These are phyloP conservation scores for Carallia brachiata DNA, from an alignment of 345 rosid genomes.

Conservation along the genomic window DNA sequence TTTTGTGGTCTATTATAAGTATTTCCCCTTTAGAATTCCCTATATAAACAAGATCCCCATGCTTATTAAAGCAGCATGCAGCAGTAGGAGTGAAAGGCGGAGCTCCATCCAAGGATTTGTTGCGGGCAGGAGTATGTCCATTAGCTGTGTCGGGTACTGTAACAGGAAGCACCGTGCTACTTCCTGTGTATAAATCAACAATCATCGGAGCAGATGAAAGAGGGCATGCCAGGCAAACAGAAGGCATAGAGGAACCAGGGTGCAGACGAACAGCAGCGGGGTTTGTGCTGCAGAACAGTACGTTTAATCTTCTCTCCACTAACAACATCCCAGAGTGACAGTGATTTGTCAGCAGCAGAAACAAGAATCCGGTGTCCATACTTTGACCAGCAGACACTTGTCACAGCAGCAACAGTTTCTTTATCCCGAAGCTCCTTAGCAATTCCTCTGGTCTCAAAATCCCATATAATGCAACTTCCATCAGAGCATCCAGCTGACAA, in stretches of 20 bases:
- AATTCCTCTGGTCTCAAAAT: conserved; percentile 93
- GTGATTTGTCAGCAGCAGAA: conserved; percentile 93
- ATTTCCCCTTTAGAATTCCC: conserved; percentile 97
- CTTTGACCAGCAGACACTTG: conserved; percentile 95
- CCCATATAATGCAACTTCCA: conserved; percentile 93
- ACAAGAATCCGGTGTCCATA: conserved; percentile 88
- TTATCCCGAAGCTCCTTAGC: conserved; percentile 86
- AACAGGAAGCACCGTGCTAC: conserved; percentile 71
- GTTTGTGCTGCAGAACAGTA: conserved; percentile 70
- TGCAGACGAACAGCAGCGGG: conserved; percentile 79
- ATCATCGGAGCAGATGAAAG: conserved; percentile 95
- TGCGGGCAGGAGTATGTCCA: conserved; percentile 62
- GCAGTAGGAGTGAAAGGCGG: conserved; percentile 76
- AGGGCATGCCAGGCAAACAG: conserved; percentile 82
- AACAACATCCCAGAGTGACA: conserved; percentile 86
- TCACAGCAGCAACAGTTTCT: conserved; percentile 73
- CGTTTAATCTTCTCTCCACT: conserved; percentile 67
- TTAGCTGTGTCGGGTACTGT: conserved; percentile 49
- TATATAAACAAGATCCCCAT: conserved; percentile 86
- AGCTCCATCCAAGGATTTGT: conserved; percentile 59
- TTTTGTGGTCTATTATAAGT: conserved; percentile 75
- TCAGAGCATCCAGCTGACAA: conserved; percentile 90
- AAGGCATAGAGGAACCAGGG: conserved; percentile 80
- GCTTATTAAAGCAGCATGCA: conserved; percentile 94
- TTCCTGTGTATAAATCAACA: conserved; percentile 67